These are phyloP conservation scores for Auricularia heimuer DNA, from an alignment of 768 basidiomycete genomes.

Conservation along the genomic window DNA sequence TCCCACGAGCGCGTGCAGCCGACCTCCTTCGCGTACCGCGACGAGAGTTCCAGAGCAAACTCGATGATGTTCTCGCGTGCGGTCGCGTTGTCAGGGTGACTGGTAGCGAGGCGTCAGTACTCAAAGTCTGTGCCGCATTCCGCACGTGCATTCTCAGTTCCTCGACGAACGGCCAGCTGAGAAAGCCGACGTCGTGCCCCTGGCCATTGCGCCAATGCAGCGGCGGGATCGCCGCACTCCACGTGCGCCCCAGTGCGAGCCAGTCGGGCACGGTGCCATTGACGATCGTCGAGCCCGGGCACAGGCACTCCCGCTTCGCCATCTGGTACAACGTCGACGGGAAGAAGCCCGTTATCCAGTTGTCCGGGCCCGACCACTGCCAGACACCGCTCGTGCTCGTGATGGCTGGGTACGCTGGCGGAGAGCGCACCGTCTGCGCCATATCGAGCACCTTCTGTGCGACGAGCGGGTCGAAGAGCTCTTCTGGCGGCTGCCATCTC, in stretches of 20 bases:
- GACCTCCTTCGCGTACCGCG: conserved; percentile 46
- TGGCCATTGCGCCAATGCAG: conserved; percentile 38
- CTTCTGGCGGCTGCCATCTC: conserved; percentile 22
- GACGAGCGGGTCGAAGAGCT: conserved; percentile 52
- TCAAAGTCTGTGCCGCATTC: background rate
- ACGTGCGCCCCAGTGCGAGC: conserved; percentile 41
- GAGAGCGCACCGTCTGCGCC: conserved; percentile 32
- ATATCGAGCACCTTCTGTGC: conserved; percentile 50
- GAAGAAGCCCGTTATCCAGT: conserved; percentile 65
- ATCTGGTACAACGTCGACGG: conserved; percentile 51
- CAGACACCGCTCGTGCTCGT: conserved; percentile 23
- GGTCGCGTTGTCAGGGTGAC: conserved; percentile 33
- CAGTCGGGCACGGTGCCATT: conserved; percentile 32
- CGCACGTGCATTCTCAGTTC: conserved; percentile 45
- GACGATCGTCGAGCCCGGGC: conserved; percentile 31
- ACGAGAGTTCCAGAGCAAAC: conserved; percentile 49
- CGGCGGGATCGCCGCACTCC: conserved; percentile 43
- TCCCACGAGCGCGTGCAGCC: conserved; percentile 21
- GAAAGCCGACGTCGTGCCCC: conserved; percentile 63
- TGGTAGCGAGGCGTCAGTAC: conserved; percentile 27
- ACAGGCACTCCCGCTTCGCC: conserved; percentile 41
- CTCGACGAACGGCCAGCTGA: conserved; percentile 58
- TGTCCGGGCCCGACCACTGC: conserved; percentile 39
- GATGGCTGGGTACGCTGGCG: conserved; percentile 49
- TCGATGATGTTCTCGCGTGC: conserved; percentile 44